Conservation (phyloP, 208 protist species). For the Baffinella frigidus region DNA sequence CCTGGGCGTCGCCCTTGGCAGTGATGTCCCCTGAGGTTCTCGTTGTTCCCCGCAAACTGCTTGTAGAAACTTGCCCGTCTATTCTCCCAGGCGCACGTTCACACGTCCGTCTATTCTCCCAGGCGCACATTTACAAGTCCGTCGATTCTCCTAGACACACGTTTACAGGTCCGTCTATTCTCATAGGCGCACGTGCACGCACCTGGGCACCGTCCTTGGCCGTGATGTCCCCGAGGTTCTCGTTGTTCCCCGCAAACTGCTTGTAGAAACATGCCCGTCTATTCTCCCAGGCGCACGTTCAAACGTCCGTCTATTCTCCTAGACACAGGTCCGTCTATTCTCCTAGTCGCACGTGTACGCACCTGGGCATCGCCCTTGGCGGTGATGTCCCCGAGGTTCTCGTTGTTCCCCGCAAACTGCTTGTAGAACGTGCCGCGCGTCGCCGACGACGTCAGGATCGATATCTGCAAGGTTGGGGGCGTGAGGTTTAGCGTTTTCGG, state of each 20-base stretch:
- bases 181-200: not conserved
- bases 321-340: too few relatives aligned
- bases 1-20: conserved; percentile 56
- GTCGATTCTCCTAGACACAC: not conserved
- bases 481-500: too few relatives aligned
- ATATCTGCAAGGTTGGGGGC: not conserved
- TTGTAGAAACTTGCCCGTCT: conserved; percentile 31
- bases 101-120: not conserved
- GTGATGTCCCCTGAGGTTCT: conserved; percentile 45
- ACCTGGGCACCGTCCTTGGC: not conserved
- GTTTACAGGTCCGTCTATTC: not conserved
- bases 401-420: conserved; percentile 58
- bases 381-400: conserved; percentile 42
- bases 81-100: not conserved
- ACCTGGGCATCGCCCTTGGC: conserved; percentile 60
- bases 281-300: not conserved
- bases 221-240: not conserved
- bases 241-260: too few relatives aligned
- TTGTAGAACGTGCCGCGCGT: conserved; percentile 48
- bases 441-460: not conserved
- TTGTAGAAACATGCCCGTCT: not conserved
- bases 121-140: not conserved
- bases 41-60: conserved; percentile 57
- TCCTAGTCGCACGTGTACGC: too few relatives aligned
- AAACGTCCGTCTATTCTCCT: not conserved